Evolutionary conservation across 768 basidiomycete species (phyloP), one percentile per base, ranked within the genome.

Genomic region (Phlebiopsis flavidoalba): DNA sequence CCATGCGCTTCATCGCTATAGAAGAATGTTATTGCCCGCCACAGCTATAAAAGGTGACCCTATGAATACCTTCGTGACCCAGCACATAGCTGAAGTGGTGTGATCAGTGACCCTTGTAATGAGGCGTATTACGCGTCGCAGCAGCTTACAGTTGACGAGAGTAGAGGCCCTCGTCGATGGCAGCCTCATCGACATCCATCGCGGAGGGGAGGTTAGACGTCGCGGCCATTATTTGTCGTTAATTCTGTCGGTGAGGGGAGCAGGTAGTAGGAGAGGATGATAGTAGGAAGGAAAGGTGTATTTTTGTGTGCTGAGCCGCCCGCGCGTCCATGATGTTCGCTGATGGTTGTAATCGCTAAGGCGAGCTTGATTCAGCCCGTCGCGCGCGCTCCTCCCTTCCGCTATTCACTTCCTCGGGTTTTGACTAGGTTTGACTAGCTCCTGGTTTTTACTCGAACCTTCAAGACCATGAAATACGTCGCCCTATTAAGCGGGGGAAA

Each of bases 1-100:
- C 96, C 97, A 99, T 98, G 70, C 88, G 89, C 81, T 97, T 97
- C 97, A 98, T 98, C 49, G 96, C 96, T 98, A 66, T n/a, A 50
- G 26, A 49, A n/a, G 33, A 21, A 8, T 35, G 54, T 76, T 53
- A 73, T 64, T 49, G 2, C 19, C 19, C 15, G 19, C 11, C 11
- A 49, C n/a, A 17, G 19, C 10, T 19, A 26, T 19, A 3, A 3
- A 6, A 19, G 19, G 3, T 19, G 5, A 26, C 10, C 10, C 48
- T 12, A 3, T 15, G 19, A 72, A 64, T 65, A 93, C 95, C 95
- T 83, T 98, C 95, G 73, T 98, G 94, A 33, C 95, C 95, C 26
- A 98, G 85, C 10, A 98, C 95, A 73, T 98, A 98, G 66, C 93
- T 91, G 61, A 60, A 51, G 57, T 65, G 52, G 33, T 51, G 17